Base-by-base conservation (phyloP, 2,329 filamentous ascomycete species). In the Paradendryphiella salina region DNA sequence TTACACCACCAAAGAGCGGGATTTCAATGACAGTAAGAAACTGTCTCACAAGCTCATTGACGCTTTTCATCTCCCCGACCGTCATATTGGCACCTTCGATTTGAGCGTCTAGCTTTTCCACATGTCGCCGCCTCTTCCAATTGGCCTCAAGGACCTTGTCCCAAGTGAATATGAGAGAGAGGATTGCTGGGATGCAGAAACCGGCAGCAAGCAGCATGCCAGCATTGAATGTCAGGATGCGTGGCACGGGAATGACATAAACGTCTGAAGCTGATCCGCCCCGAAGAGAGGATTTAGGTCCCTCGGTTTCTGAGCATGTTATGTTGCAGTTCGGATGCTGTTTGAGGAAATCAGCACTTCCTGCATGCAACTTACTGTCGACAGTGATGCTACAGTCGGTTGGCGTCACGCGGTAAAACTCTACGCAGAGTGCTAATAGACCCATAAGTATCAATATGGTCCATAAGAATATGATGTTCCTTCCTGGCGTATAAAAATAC, bases 401-500 rank as follows among this genome's bases (percentile, higher is more conserved):
- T 0, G 81, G 61, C 2, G 76, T 64, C 13, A 76, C 76, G 1
- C 85, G 80, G 57, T 83, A 86, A 59, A 88, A 87, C 54, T 88
- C 85, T 21, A 88, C 77, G 0, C 82, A 81, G 51, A 88, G 73
- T 52, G 83, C 84, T 14, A 87, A 52, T 1, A 87, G 69, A 0
- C 84, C 85, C 18, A 81, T 78, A 10, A 88, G 75, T 21, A 87
- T 70, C 2, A 88, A 72, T 3, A 77, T 76, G 0, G 83, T 84
- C 85, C 85, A 88, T 0, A 86, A 28, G 58, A 87, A 88, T 46
- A 88, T 86, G 36, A 82, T 80, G 55, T 87, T 86, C 29, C 85
- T 77, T 2, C 84, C 85, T 0, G 82, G 82, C 17, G 82, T 79
- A 44, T 83, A 77, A 64, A 86, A 87, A 63, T 88, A 88, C 0